phyloP scores from a whole-genome alignment of 305 asterid species.

The Striga hermonthica region DNA sequence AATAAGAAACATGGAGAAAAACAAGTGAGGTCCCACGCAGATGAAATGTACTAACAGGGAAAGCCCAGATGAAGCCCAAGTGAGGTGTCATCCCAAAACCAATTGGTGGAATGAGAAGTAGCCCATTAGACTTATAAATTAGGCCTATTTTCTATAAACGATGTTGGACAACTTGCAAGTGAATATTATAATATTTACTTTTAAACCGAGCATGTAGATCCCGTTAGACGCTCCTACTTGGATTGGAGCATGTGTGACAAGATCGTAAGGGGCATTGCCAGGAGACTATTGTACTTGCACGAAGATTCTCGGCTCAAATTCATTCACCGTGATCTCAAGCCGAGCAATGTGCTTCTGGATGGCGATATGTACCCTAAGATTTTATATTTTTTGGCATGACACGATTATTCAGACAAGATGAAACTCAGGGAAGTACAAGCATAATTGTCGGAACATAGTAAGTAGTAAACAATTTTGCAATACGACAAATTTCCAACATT shows the following conservation, averaged over 20 bases:
- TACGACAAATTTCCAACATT: no score
- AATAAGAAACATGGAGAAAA: no score
- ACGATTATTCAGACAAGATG: constrained; percentile 35
- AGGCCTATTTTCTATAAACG: no score
- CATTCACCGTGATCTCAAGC: constrained; percentile 48
- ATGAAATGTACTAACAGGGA: no score
- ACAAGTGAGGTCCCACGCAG: no score
- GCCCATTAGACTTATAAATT: no score
- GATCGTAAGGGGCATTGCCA: constrained; percentile 43
- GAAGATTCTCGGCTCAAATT: constrained; percentile 44
- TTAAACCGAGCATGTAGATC: constrained; percentile 30
- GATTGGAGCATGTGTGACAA: constrained; percentile 43
- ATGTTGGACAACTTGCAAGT: no score
- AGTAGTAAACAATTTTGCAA: constrained; percentile 9
- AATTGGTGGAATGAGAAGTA: no score
- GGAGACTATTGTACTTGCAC: constrained; percentile 44
- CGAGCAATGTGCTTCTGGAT: constrained; percentile 44
- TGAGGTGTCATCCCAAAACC: no score
- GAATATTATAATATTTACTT: no score
- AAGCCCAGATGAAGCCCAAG: no score
- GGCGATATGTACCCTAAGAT: constrained; percentile 42
- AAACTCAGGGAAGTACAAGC: constrained; percentile 37
- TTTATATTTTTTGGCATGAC: constrained; percentile 49
- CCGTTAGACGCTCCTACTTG: constrained; percentile 17
- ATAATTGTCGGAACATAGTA: constrained; percentile 46